phyloP scores from a whole-genome alignment of 2,329 filamentous ascomycete genomes.

The Neopestalotiopsis sp. region DNA sequence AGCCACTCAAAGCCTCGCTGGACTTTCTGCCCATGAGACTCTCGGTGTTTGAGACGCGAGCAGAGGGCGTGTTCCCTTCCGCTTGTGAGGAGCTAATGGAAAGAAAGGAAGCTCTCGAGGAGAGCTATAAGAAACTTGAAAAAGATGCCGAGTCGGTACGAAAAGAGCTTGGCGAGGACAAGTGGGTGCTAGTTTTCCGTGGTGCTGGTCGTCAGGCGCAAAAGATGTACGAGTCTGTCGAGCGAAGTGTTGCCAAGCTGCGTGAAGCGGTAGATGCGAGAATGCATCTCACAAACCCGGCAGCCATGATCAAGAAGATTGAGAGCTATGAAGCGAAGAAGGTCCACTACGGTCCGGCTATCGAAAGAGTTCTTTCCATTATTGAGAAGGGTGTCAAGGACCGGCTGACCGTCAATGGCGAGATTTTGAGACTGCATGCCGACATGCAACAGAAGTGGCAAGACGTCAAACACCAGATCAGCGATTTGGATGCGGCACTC shows the following conservation, averaged over 20 bases:
- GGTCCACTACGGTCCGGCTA: slow-evolving; percentile 89
- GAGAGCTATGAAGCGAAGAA: slow-evolving; percentile 96
- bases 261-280: slow-evolving; percentile 78
- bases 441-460: slow-evolving; percentile 87
- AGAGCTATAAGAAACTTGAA: slow-evolving; percentile 86
- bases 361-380: slow-evolving; percentile 87
- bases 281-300: slow-evolving; percentile 73
- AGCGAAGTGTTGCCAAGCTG: slow-evolving; percentile 83
- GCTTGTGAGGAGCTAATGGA: slow-evolving; percentile 88
- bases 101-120: slow-evolving; percentile 75
- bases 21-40: slow-evolving; percentile 96
- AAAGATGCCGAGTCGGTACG: slow-evolving; percentile 87
- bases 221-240: slow-evolving; percentile 96
- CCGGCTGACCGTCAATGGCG: slow-evolving; percentile 93
- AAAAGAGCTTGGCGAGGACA: slow-evolving; percentile 91
- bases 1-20: slow-evolving; percentile 87
- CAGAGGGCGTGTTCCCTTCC: slow-evolving; percentile 80
- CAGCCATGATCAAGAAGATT: slow-evolving; percentile 77
- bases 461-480: slow-evolving; percentile 75
- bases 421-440: slow-evolving; percentile 83
- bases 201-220: slow-evolving; percentile 90
- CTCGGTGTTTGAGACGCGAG: slow-evolving; percentile 82
- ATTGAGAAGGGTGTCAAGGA: slow-evolving; percentile 96
- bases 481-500: slow-evolving; percentile 74
- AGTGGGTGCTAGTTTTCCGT: slow-evolving; percentile 94